Base-by-base conservation (phyloP, 2,329 filamentous ascomycete genomes). In the Trichoderma atroviride region DNA sequence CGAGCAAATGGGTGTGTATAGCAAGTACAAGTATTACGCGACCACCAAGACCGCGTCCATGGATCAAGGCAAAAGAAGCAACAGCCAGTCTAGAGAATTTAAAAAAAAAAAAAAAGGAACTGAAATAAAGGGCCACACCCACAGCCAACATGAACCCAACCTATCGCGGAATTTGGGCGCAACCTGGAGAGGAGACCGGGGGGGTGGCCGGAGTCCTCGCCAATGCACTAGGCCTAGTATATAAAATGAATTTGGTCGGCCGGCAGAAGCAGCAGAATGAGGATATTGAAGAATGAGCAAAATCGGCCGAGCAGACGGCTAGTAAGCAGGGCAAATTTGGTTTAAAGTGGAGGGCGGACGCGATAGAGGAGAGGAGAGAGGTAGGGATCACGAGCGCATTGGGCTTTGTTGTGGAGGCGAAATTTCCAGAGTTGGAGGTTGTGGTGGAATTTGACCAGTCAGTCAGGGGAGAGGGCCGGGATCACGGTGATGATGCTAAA, bases 391-490 rank as follows among this genome's bases (percentile, higher is more conserved):
- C 24, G 53, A 58, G 61, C 50, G 60, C 60, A 53, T 53, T 53
- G 47, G 47, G 60, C 47, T 33, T 33, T 53, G 60, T 29, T 52
- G 63, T 57, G 63, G 63, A 66, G 63, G 63, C 63, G 63, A 66
- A 66, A 66, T 66, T 66, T 66, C 40, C 31, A 27, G 33, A 43
- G 63, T 29, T 53, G 52, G 29, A 66, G 63, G 57, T n/a, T 19
- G 63, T 53, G 27, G 63, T 53, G n/a, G 53, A 58, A 66, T 53
- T 33, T 43, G 16, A 24, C 47, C 47, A 50, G 47, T 50, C 47
- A 35, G 52, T 56, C 62, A 53, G 40, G 63, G 63, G 55, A 31
- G 40, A 43, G 40, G 40, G 24, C 58, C 58, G 31, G 62, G 62
- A 65, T 65, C 52, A 56, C 31, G 33, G 35, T 66, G 53, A 52